Evolutionary conservation across 2,329 filamentous ascomycete genomes (phyloP), one percentile per base, ranked within the genome.

Genomic region (Colletotrichum australisinense): DNA sequence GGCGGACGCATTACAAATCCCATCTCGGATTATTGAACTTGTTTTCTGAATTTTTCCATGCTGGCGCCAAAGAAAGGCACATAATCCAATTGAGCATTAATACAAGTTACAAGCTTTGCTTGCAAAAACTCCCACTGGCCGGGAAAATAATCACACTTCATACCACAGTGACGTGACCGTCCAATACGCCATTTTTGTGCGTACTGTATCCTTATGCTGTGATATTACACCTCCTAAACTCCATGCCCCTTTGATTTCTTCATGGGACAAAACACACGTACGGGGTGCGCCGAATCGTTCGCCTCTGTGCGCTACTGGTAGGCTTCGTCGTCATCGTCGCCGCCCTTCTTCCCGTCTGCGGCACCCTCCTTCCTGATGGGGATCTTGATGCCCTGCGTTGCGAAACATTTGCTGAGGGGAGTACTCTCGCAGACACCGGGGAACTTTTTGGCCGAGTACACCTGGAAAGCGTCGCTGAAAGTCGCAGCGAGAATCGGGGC

Each of bases 361-460:
- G 84, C 84, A 16, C 81, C 81, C 79, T 98, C 96, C 83, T 98
- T 98, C 26, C 96, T 88, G 67, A 98, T 98, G 0, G 96, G 96
- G 28, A 98, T 98, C 84, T 98, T 98, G 84, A 98, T 97, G 28
- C 97, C 97, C 80, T 99, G 97, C 1, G 90, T 88, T 4, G 97
- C 96, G 84, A 99, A 98, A 74, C 92, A 94, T 83, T 97, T 98
- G 88, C 95, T 98, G 22, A 98, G 86, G 4, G 91, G 84, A 0
- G 97, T 99, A 82, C 94, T 97, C 81, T 98, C 96, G 71, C 97
- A 98, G 1, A 99, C 97, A 53, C 97, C 97, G 0, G 97, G 97
- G 83, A 99, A 99, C 80, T 98, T 98, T 88, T 99, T 99, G 60
- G 97, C 97, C 2, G 94, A 97, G 84, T 93, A 98, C 35, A 99